These are phyloP conservation scores for Boletellus ananas DNA, from an alignment of 768 basidiomycete genomes.

Conservation along the genomic window DNA sequence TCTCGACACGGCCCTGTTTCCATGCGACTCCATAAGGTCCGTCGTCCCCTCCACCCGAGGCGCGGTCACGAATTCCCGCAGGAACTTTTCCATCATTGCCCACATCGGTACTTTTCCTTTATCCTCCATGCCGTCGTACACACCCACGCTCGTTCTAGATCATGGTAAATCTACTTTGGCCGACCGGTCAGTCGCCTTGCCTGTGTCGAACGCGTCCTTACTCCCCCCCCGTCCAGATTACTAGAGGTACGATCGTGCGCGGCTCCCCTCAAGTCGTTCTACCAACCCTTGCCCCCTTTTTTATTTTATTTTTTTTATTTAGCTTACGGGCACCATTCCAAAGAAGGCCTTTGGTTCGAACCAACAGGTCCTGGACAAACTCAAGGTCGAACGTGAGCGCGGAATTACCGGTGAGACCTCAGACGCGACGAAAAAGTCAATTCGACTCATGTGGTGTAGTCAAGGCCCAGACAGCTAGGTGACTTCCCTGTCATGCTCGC, in stretches of 20 bases:
- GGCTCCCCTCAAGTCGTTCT: not conserved
- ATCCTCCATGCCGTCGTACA: not conserved
- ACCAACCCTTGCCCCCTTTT: conserved; percentile 14
- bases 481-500: not conserved
- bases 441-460: conserved; percentile 42
- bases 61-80: conserved; percentile 20
- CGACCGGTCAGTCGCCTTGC: conserved; percentile 55
- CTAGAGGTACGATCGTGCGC: conserved; percentile 53
- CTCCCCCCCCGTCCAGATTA: conserved; percentile 42
- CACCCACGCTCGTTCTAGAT: conserved; percentile 42
- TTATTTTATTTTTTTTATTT: too few relatives aligned
- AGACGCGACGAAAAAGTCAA: not conserved
- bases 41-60: conserved; percentile 2
- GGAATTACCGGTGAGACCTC: conserved; percentile 77
- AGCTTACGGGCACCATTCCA: conserved; percentile 87
- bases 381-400: conserved; percentile 95
- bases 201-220: not conserved
- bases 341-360: conserved; percentile 63
- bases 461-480: conserved; percentile 95
- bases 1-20: conserved; percentile 58
- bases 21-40: conserved; percentile 67
- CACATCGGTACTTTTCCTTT: conserved; percentile 65
- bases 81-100: conserved; percentile 95
- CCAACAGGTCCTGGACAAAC: conserved; percentile 84
- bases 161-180: conserved; percentile 96